A percentile compares a stretch with the other conserved stretches of the same genome.
These are phyloP conservation scores for Neonectria neomacrospora DNA, from an alignment of 2,329 filamentous ascomycete species.

Conservation along the genomic window DNA sequence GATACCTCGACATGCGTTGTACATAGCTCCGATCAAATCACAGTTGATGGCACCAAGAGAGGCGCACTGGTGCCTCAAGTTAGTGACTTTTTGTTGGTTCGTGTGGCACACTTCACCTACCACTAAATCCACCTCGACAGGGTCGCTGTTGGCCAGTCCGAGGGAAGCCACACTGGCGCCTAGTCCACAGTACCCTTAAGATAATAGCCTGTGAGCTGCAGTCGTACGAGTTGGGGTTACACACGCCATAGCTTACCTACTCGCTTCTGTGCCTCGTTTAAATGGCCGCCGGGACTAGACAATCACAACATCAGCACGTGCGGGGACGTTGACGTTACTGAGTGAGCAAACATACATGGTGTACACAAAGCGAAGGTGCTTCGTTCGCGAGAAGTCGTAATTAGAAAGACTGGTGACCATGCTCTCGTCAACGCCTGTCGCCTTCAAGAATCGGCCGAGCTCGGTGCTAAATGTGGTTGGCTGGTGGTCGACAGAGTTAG, in stretches of 20 bases:
- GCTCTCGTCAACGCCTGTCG: conserved; percentile 71
- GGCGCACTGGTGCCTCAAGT: conserved; percentile 66
- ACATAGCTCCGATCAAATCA: conserved; percentile 69
- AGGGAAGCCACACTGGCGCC: conserved; percentile 73
- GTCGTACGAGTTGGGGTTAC: conserved; percentile 25
- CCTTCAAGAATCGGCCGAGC: conserved; percentile 75
- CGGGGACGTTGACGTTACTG: conserved; percentile 18
- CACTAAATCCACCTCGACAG: conserved; percentile 78
- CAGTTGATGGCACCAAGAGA: conserved; percentile 82
- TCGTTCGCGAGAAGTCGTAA: conserved; percentile 85
- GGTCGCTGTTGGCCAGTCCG: conserved; percentile 64
- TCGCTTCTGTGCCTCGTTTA: conserved; percentile 43
- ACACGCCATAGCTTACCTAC: conserved; percentile 45
- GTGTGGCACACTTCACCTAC: conserved; percentile 56
- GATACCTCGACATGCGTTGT: conserved; percentile 66
- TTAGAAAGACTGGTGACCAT: conserved; percentile 75
- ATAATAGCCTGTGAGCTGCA: conserved; percentile 36
- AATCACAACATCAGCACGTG: conserved; percentile 23
- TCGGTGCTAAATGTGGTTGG: conserved; percentile 72
- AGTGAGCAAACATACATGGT: conserved; percentile 78
- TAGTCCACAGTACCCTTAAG: conserved; percentile 77
- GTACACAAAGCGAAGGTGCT: conserved; percentile 82
- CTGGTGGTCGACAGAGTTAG: conserved; percentile 46
- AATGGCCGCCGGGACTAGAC: conserved; percentile 51
- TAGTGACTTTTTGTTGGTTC: conserved; percentile 30